Conservation (phyloP, 805 yeast species). For the Komagataella phaffii region DNA sequence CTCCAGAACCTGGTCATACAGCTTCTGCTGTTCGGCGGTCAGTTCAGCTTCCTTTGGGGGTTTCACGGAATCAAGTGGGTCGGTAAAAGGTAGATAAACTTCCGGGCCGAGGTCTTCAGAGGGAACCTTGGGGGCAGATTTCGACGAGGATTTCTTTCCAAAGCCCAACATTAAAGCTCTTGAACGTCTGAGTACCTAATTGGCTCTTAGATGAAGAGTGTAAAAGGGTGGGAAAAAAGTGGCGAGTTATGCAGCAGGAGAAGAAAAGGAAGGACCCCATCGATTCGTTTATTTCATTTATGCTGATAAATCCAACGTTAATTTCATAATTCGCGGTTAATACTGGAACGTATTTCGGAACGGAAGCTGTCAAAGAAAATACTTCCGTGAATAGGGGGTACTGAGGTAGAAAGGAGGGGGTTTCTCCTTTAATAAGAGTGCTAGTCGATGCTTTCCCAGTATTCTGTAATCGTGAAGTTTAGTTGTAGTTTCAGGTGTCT, state of each 20-base stretch:
- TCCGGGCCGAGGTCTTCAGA: neutral
- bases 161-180: neutral
- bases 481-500: no score
- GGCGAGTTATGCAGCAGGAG: neutral
- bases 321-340: neutral
- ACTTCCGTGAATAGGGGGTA: no score
- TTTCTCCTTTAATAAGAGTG: no score
- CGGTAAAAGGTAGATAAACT: conserved; percentile 34
- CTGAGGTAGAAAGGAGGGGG: no score
- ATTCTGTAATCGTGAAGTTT: no score
- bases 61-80: conserved; percentile 33
- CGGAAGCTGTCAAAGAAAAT: no score
- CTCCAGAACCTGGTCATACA: conserved; percentile 47
- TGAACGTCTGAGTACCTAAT: neutral
- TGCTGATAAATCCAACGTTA: neutral
- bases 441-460: no score
- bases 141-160: neutral
- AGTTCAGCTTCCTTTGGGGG: conserved; percentile 35
- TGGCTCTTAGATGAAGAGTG: neutral
- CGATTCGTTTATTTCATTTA: neutral
- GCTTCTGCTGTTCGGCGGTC: conserved; percentile 37
- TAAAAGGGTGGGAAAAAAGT: neutral
- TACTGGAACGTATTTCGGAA: neutral
- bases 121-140: neutral
- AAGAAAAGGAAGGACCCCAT: neutral